A percentile compares a stretch with the other conserved stretches of the same genome.
phyloP scores from a whole-genome alignment of 768 basidiomycete species.

The Vararia minispora region DNA sequence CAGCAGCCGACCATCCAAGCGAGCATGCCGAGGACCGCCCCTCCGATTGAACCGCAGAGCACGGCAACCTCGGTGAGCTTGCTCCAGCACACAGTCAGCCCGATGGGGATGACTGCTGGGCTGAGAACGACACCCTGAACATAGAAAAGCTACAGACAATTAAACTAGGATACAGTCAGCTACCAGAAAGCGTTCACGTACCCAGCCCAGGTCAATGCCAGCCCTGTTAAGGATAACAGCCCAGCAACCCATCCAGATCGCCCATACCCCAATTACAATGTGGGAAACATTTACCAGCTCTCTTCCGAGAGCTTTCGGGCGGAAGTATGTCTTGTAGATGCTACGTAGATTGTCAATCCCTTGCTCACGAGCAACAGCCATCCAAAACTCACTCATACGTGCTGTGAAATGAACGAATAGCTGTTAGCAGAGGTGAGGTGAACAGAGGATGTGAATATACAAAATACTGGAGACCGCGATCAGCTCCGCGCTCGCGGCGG shows the following conservation, averaged over 20 bases:
- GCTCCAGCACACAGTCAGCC: constrained; percentile 34
- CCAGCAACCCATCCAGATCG: constrained; percentile 28
- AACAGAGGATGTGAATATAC: constrained; percentile 19
- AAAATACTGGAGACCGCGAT: constrained; percentile 32
- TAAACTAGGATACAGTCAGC: not conserved
- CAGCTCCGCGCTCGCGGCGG: constrained; percentile 33
- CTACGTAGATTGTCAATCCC: too few relatives aligned
- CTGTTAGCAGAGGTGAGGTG: not conserved
- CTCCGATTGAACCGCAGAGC: constrained; percentile 28
- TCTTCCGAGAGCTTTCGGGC: constrained; percentile 20
- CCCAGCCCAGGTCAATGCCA: constrained; percentile 36
- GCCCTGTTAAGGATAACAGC: constrained; percentile 29
- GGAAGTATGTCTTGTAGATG: constrained; percentile 24
- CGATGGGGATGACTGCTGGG: constrained; percentile 40
- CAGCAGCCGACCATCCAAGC: constrained; percentile 43
- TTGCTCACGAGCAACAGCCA: too few relatives aligned
- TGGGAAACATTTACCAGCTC: constrained; percentile 25
- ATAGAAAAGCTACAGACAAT: constrained; percentile 26
- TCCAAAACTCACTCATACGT: constrained; percentile 40
- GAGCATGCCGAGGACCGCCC: constrained; percentile 31
- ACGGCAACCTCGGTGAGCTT: constrained; percentile 31
- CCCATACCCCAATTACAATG: constrained; percentile 23
- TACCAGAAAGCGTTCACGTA: constrained; percentile 13
- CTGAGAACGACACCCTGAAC: constrained; percentile 40
- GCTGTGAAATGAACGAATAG: constrained; percentile 15